Conservation (phyloP, 192 early-diverging fungal genomes). For the Linderina pennispora region DNA sequence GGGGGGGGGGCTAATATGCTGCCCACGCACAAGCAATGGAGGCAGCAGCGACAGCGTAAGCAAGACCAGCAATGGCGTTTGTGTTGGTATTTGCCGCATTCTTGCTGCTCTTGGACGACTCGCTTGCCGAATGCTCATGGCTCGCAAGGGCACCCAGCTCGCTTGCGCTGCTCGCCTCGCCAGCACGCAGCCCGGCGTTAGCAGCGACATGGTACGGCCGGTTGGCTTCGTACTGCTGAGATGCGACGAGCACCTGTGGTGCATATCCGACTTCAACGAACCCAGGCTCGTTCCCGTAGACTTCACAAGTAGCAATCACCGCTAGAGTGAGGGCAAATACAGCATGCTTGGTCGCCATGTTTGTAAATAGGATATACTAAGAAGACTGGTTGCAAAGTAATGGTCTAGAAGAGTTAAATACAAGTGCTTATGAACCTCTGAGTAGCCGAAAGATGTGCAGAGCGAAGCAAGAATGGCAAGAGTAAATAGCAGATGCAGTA, state of each 20-base stretch:
- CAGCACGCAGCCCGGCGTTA: constrained; percentile 4
- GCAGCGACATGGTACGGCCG: neutral
- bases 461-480: too few relatives aligned
- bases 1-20: too few relatives aligned
- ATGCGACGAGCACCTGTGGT: constrained; percentile 21
- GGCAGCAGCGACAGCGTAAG: neutral
- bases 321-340: neutral
- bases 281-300: neutral
- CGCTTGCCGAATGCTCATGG: constrained; percentile 5
- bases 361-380: too few relatives aligned
- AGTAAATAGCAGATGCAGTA: too few relatives aligned
- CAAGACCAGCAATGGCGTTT: neutral
- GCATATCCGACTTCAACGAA: constrained; percentile 28
- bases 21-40: neutral
- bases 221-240: constrained; percentile 28
- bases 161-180: neutral
- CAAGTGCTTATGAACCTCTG: too few relatives aligned
- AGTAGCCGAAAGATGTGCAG: too few relatives aligned
- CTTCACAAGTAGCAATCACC: neutral
- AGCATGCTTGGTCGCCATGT: neutral
- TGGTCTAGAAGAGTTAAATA: too few relatives aligned
- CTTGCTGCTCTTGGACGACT: neutral
- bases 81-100: neutral
- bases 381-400: too few relatives aligned
- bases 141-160: neutral